A percentile compares a stretch with the other conserved stretches of the same genome.
Evolutionary conservation across 2,329 filamentous ascomycete species (phyloP).

Genomic region (Paradendryphiella salina): DNA sequence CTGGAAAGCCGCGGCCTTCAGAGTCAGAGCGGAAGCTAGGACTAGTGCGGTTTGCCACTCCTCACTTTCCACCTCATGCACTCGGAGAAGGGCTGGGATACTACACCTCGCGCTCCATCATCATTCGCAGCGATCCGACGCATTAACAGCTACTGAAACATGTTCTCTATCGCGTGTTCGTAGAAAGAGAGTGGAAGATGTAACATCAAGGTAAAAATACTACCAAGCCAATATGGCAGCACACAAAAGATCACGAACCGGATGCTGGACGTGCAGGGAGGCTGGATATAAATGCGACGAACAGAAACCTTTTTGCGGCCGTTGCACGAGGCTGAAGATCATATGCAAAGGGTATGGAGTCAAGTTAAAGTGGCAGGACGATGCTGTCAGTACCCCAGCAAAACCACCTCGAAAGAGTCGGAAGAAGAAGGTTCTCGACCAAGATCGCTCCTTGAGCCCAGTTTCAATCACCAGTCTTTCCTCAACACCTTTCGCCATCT

Average conservation of each 20-base stretch:
- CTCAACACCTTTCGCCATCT: slow-evolving; percentile 14
- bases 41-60: slow-evolving; percentile 10
- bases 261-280: slow-evolving; percentile 41
- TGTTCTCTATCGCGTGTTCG: background rate
- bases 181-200: background rate
- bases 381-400: slow-evolving; percentile 13
- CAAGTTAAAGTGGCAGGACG: slow-evolving; percentile 37
- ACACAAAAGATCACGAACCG: slow-evolving; percentile 37
- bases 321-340: slow-evolving; percentile 36
- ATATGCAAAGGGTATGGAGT: slow-evolving; percentile 38
- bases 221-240: slow-evolving; percentile 15
- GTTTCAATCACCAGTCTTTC: slow-evolving; percentile 18
- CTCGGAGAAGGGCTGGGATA: background rate
- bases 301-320: slow-evolving; percentile 33
- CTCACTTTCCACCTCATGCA: background rate
- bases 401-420: slow-evolving; percentile 22
- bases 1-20: background rate
- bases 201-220: slow-evolving; percentile 12
- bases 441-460: slow-evolving; percentile 16
- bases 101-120: background rate
- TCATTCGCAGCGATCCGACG: background rate
- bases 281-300: slow-evolving; percentile 43
- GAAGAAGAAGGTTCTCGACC: slow-evolving; percentile 18
- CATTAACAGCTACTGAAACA: background rate
- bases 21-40: slow-evolving; percentile 3